These are phyloP conservation scores for Colletotrichum limetticola DNA, from an alignment of 2,329 filamentous ascomycete genomes.

Conservation along the genomic window DNA sequence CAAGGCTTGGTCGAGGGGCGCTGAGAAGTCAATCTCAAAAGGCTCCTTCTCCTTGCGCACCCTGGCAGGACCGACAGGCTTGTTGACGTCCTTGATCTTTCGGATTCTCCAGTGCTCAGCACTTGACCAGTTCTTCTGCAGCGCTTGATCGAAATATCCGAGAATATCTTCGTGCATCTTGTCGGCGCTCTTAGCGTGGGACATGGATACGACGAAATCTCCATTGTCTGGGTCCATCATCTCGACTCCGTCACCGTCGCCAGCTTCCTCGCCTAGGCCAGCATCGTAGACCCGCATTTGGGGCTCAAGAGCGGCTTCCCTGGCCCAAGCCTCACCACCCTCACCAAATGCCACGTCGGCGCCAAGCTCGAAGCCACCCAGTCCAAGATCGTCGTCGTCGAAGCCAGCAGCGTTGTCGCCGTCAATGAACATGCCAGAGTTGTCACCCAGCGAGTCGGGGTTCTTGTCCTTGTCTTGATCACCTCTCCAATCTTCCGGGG, in stretches of 20 bases:
- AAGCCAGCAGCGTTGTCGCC: constrained; percentile 87
- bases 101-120: constrained; percentile 99
- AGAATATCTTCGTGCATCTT: constrained; percentile 90
- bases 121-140: constrained; percentile 97
- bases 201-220: constrained; percentile 84
- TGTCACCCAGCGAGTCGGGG: constrained; percentile 67
- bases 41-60: constrained; percentile 94
- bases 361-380: constrained; percentile 78
- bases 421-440: constrained; percentile 85
- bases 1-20: constrained; percentile 76
- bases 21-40: constrained; percentile 91
- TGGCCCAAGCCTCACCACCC: constrained; percentile 95
- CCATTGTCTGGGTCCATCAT: constrained; percentile 74
- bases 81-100: constrained; percentile 84
- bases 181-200: constrained; percentile 68
- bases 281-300: constrained; percentile 84
- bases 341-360: constrained; percentile 89
- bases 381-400: constrained; percentile 70
- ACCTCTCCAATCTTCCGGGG: constrained; percentile 84
- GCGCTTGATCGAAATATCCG: constrained; percentile 96
- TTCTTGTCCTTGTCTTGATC: constrained; percentile 73
- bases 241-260: constrained; percentile 62
- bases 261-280: constrained; percentile 66
- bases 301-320: constrained; percentile 86
- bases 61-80: constrained; percentile 68